Evolutionary conservation across 2,329 filamentous ascomycete genomes (phyloP).

Genomic region (Ceratocystis papillata): DNA sequence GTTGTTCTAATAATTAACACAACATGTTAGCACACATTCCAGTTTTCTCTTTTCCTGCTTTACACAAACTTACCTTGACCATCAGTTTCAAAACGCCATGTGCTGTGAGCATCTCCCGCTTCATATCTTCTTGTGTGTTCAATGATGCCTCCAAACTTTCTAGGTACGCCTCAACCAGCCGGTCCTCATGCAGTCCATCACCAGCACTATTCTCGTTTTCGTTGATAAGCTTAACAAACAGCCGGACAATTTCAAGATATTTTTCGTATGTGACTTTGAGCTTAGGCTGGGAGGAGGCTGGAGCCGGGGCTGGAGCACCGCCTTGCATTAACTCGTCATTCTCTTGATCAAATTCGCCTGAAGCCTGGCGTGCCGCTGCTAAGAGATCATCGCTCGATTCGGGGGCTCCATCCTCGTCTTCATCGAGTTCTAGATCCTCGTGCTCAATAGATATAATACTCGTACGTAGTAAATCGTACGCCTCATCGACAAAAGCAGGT

Average conservation of each 20-base stretch:
- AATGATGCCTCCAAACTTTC: conserved; percentile 82
- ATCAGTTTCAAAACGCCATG: conserved; percentile 87
- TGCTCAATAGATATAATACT: conserved; percentile 97
- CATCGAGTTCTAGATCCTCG: conserved; percentile 88
- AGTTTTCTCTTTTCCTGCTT: neutral
- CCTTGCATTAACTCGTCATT: conserved; percentile 18
- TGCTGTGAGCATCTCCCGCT: conserved; percentile 60
- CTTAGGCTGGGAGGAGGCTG: conserved; percentile 46
- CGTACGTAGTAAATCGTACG: conserved; percentile 80
- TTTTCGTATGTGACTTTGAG: conserved; percentile 93
- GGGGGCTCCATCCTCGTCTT: conserved; percentile 49
- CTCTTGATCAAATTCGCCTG: conserved; percentile 36
- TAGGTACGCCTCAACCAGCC: conserved; percentile 77
- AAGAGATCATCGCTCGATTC: conserved; percentile 26
- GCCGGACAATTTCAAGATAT: conserved; percentile 81
- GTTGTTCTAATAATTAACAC: conserved; percentile 50
- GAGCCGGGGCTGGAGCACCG: conserved; percentile 33
- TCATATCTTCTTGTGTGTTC: conserved; percentile 67
- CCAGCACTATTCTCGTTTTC: conserved; percentile 66
- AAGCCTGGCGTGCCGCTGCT: conserved; percentile 42
- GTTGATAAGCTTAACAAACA: conserved; percentile 70
- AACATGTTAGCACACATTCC: conserved; percentile 37
- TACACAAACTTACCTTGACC: conserved; percentile 66
- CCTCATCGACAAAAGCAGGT: conserved; percentile 76
- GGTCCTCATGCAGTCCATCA: conserved; percentile 76